These are phyloP conservation scores for Pestalotiopsis sp. DNA, from an alignment of 2,329 filamentous ascomycete genomes.

Conservation along the genomic window DNA sequence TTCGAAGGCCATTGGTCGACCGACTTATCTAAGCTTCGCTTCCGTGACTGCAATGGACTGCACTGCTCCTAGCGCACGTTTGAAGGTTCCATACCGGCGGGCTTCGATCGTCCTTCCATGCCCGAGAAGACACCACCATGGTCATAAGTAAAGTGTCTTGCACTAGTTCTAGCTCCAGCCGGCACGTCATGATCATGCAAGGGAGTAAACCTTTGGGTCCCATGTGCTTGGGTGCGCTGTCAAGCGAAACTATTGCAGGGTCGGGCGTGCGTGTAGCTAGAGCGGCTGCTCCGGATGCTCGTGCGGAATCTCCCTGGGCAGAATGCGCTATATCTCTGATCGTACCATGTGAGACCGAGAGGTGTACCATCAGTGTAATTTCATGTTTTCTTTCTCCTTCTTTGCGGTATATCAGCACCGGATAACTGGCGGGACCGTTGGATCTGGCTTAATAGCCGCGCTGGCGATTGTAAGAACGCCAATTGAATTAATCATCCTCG, in stretches of 20 bases:
- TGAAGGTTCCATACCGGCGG: not conserved
- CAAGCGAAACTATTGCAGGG: not conserved
- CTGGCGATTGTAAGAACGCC: not conserved
- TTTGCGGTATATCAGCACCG: not conserved
- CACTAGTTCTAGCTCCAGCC: not conserved
- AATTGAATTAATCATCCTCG: not conserved
- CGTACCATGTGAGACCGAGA: not conserved
- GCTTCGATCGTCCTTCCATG: not conserved
- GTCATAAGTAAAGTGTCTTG: not conserved
- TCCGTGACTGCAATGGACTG: not conserved
- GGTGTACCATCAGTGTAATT: not conserved
- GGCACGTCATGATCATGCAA: not conserved
- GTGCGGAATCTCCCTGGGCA: not conserved
- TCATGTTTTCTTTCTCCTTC: not conserved
- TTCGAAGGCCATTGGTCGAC: not conserved
- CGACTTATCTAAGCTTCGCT: not conserved
- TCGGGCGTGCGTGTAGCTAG: not conserved
- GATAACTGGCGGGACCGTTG: not conserved
- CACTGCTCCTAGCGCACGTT: not conserved
- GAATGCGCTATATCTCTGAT: not conserved
- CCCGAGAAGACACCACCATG: not conserved
- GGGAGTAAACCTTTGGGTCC: not conserved
- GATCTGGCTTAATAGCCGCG: not conserved
- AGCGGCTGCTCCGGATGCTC: not conserved
- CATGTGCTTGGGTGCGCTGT: not conserved